A percentile compares a stretch with the other conserved stretches of the same genome.
Conservation (phyloP, 768 basidiomycete genomes). For the Cystobasidium onofrii region DNA sequence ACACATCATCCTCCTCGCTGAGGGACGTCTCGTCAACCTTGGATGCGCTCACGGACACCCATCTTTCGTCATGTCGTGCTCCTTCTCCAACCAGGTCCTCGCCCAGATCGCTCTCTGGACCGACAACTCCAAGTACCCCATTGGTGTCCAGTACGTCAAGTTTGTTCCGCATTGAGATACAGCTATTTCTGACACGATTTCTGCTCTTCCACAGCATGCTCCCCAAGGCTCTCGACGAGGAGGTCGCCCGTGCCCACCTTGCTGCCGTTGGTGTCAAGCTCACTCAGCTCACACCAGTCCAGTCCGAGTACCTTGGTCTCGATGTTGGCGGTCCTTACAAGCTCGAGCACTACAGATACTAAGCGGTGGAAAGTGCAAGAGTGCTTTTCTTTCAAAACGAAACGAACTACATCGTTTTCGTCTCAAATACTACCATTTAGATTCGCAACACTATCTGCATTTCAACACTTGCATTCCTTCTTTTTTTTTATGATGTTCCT, state of each 20-base stretch:
- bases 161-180: background rate
- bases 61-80: slow-evolving; percentile 99
- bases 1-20: slow-evolving; percentile 93
- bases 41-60: slow-evolving; percentile 99
- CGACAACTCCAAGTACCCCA: slow-evolving; percentile 68
- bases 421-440: background rate
- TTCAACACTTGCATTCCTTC: slow-evolving; percentile 24
- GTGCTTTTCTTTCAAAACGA: background rate
- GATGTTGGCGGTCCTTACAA: slow-evolving; percentile 60
- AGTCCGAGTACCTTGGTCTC: slow-evolving; percentile 86
- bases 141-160: slow-evolving; percentile 69
- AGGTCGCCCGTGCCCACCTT: slow-evolving; percentile 94
- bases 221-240: slow-evolving; percentile 97
- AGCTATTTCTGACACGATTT: background rate
- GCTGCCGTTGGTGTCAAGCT: slow-evolving; percentile 87
- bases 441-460: slow-evolving; percentile 1
- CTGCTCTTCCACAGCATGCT: slow-evolving; percentile 55
- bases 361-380: slow-evolving; percentile 18
- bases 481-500: background rate
- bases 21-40: slow-evolving; percentile 97
- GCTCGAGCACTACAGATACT: slow-evolving; percentile 31
- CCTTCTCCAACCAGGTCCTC: slow-evolving; percentile 95
- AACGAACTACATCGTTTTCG: background rate
- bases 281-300: slow-evolving; percentile 51
- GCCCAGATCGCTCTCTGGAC: slow-evolving; percentile 93